Conservation (phyloP, 2,329 filamentous ascomycete genomes). For the Clonostachys chloroleuca region DNA sequence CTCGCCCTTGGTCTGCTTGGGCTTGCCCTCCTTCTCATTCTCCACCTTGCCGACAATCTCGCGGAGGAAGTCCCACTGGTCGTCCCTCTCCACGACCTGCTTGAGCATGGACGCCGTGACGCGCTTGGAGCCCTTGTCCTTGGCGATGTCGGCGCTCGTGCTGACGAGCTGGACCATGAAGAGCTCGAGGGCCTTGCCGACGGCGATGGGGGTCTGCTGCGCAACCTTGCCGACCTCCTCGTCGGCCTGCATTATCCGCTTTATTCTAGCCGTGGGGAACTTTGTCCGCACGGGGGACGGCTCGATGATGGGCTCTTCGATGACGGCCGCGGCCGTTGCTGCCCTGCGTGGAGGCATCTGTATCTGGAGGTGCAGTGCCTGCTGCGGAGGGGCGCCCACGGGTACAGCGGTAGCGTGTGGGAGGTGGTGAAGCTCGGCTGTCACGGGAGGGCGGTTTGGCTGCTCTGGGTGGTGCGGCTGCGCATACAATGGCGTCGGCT, state of each 20-base stretch:
- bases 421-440: too few relatives aligned
- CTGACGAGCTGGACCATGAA: slow-evolving; percentile 96
- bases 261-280: slow-evolving; percentile 95
- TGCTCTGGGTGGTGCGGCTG: too few relatives aligned
- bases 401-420: too few relatives aligned
- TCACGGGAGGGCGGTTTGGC: too few relatives aligned
- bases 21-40: slow-evolving; percentile 45
- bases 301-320: slow-evolving; percentile 38
- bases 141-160: slow-evolving; percentile 81
- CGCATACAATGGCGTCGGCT: too few relatives aligned
- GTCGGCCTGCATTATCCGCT: slow-evolving; percentile 98
- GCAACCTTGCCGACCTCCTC: slow-evolving; percentile 98
- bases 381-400: too few relatives aligned
- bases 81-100: slow-evolving; percentile 79
- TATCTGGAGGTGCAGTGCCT: background rate
- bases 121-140: slow-evolving; percentile 78
- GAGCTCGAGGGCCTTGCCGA: slow-evolving; percentile 91
- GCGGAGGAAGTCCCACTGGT: slow-evolving; percentile 89
- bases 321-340: slow-evolving; percentile 20
- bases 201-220: slow-evolving; percentile 93
- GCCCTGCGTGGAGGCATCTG: slow-evolving; percentile 27
- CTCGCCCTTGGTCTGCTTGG: slow-evolving; percentile 33
- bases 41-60: slow-evolving; percentile 87
- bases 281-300: slow-evolving; percentile 83
- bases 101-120: slow-evolving; percentile 91